A percentile compares a stretch with the other conserved stretches of the same genome.
Conservation (phyloP, 441 rosid species). For the Jatropha multifida region DNA sequence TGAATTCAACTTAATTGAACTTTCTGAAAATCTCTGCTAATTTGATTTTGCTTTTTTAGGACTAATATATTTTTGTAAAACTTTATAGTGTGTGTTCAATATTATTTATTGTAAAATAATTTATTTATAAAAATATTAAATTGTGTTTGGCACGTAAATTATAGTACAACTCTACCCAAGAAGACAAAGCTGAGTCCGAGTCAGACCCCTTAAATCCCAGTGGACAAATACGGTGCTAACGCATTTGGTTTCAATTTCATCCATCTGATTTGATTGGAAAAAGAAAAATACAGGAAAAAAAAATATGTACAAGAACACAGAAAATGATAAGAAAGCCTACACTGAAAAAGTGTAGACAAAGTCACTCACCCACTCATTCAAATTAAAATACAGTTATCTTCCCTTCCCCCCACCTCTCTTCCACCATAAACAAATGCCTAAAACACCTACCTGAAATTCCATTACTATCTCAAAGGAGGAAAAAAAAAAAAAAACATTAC, state of each 20-base stretch:
- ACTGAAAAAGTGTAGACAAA: conserved; percentile 23
- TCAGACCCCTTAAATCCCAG: conserved; percentile 8
- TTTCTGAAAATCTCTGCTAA: too few relatives aligned
- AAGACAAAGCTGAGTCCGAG: conserved; percentile 15
- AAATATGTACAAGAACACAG: neutral
- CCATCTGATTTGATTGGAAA: neutral
- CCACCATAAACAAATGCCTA: conserved; percentile 35
- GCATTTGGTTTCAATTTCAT: conserved; percentile 1
- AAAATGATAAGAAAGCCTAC: conserved; percentile 5
- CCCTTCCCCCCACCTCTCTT: conserved; percentile 18
- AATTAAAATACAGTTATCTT: conserved; percentile 35
- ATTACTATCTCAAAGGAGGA: neutral
- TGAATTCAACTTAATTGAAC: too few relatives aligned
- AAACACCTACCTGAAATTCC: conserved; percentile 43
- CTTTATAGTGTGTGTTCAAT: too few relatives aligned
- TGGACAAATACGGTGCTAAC: conserved; percentile 15
- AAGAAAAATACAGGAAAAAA: conserved; percentile 13
- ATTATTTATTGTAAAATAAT: too few relatives aligned
- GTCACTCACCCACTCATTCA: conserved; percentile 22
- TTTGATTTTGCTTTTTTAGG: too few relatives aligned
- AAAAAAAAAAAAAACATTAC: neutral
- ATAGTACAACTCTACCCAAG: neutral
- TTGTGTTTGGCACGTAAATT: too few relatives aligned
- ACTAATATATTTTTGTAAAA: too few relatives aligned
- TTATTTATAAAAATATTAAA: too few relatives aligned